These are phyloP conservation scores for Pyrenochaeta sp. DNA, from an alignment of 2,329 filamentous ascomycete genomes.

Conservation along the genomic window DNA sequence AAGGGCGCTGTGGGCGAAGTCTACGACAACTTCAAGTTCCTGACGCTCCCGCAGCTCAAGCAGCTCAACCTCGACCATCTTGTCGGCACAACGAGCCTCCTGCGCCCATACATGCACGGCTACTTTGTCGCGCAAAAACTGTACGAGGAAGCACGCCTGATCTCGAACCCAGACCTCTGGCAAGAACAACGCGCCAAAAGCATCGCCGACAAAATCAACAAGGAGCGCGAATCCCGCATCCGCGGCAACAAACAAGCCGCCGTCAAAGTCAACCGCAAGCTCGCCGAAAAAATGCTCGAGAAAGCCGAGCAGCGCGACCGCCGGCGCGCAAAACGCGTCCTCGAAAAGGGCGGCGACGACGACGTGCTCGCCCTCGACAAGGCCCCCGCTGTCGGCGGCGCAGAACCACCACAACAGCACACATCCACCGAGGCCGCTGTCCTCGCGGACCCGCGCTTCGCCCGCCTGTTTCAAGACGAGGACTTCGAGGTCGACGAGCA, in stretches of 20 bases:
- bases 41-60: slow-evolving; percentile 85
- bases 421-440: slow-evolving; percentile 61
- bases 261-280: slow-evolving; percentile 85
- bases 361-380: slow-evolving; percentile 43
- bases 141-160: slow-evolving; percentile 92
- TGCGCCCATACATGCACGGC: slow-evolving; percentile 98
- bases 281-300: slow-evolving; percentile 69
- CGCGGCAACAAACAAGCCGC: slow-evolving; percentile 89
- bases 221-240: slow-evolving; percentile 94
- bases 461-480: slow-evolving; percentile 86
- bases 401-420: slow-evolving; percentile 56
- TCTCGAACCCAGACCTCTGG: slow-evolving; percentile 92
- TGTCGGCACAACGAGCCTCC: slow-evolving; percentile 85
- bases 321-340: slow-evolving; percentile 54
- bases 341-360: slow-evolving; percentile 68
- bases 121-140: slow-evolving; percentile 96
- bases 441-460: slow-evolving; percentile 86
- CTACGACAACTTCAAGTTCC: slow-evolving; percentile 99
- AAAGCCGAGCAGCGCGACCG: slow-evolving; percentile 72
- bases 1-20: slow-evolving; percentile 73
- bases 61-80: slow-evolving; percentile 87
- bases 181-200: slow-evolving; percentile 91
- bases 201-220: slow-evolving; percentile 93
- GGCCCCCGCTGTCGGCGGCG: slow-evolving; percentile 25
- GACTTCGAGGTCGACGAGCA: slow-evolving; percentile 92